A percentile compares a stretch with the other conserved stretches of the same genome.
Evolutionary conservation across 768 basidiomycete genomes (phyloP).

Genomic region (Imleria badia): DNA sequence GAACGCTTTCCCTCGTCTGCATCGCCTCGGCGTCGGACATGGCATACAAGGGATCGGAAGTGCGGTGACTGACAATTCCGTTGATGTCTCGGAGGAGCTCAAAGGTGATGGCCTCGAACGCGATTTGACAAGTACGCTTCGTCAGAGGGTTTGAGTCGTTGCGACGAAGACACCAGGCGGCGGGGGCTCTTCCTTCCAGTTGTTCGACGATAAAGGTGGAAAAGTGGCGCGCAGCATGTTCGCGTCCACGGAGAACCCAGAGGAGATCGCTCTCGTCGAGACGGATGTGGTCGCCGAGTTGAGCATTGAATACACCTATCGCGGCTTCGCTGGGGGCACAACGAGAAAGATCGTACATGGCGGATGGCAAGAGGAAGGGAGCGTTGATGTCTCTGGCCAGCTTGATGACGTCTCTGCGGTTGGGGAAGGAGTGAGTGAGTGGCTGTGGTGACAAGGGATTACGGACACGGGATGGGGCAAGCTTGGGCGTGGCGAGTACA

Average conservation of each 20-base stretch:
- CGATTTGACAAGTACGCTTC: slow-evolving; percentile 62
- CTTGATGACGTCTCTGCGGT: slow-evolving; percentile 59
- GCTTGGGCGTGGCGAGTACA: slow-evolving; percentile 53
- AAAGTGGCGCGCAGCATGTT: slow-evolving; percentile 70
- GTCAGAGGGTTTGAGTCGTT: slow-evolving; percentile 44
- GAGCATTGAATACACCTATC: slow-evolving; percentile 44
- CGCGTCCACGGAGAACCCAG: slow-evolving; percentile 63
- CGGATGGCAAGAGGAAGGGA: slow-evolving; percentile 63
- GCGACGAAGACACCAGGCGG: slow-evolving; percentile 48
- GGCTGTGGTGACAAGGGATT: background rate
- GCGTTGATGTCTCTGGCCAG: slow-evolving; percentile 58
- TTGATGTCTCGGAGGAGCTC: slow-evolving; percentile 74
- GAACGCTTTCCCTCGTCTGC: slow-evolving; percentile 53
- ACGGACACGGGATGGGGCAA: slow-evolving; percentile 72
- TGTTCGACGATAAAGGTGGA: slow-evolving; percentile 77
- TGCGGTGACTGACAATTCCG: slow-evolving; percentile 62
- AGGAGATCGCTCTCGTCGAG: slow-evolving; percentile 54
- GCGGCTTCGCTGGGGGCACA: slow-evolving; percentile 61
- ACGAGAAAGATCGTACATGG: slow-evolving; percentile 80
- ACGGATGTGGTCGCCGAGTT: slow-evolving; percentile 39
- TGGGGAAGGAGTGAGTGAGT: slow-evolving; percentile 5
- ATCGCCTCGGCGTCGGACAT: slow-evolving; percentile 66
- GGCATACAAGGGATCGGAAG: slow-evolving; percentile 68
- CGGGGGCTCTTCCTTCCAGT: slow-evolving; percentile 62
- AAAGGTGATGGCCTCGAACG: slow-evolving; percentile 73